Evolutionary conservation across 106 monocot genomes (phyloP), one percentile per base, ranked within the genome.

Genomic region (Dendrobium catenatum): DNA sequence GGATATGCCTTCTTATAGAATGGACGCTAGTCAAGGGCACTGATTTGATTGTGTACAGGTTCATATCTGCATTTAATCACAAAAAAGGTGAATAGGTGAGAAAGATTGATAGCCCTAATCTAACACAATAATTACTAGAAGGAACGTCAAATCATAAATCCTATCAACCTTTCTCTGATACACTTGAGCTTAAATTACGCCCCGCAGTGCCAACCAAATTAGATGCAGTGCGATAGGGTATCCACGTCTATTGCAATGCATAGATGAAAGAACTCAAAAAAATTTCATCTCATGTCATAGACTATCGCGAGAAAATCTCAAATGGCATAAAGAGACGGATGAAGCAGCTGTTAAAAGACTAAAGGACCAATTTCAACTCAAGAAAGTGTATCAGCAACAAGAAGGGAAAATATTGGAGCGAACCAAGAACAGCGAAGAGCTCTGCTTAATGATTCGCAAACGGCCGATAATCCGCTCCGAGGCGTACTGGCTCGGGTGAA

Each of bases 1-100:
- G 92, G 2, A 87, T 89, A 79, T 95, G 92, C 76, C 90, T 92
- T 43, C 89, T 89, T 46, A 95, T 87, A 19, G 90, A 95, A 59
- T 86, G 88, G 0, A 95, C 87, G 73, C 90, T 92, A 79, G 78
- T 81, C 73, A 95, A 46, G 41, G 92, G 59, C 43, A 93, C 78
- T 33, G 88, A 80, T 80, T 83, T 86, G 55, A 95, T 95, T 4
- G 90, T 81, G 77, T 95, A 95, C 26, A 95, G 76, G 47, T 87
- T 88, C 77, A 87, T 86, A 87, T 95, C 94, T 95, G 90, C 18
- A 80, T 55, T 55, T 4, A 40, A 41, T 73, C 43, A 79, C 10
- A 85, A 8, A 56, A 5, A 78, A 83, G 13, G 27, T 8, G 59
- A 82, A 43, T 51, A 7, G 18, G 58, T 56, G 41, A 8, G 10